These are phyloP conservation scores for Ceratocystis papillata DNA, from an alignment of 2,329 filamentous ascomycete species.

Conservation along the genomic window DNA sequence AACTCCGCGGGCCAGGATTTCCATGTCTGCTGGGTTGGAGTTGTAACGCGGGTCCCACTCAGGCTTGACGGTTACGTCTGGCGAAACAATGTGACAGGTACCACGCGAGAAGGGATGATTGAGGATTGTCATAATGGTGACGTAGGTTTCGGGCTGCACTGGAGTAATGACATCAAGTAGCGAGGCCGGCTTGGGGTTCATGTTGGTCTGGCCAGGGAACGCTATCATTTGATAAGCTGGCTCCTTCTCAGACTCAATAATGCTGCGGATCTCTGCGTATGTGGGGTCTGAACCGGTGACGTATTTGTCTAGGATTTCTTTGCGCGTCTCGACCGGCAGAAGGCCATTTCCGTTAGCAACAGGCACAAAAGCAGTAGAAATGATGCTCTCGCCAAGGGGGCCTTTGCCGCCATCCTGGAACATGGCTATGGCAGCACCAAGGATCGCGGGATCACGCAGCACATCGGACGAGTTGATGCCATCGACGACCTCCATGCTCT, in stretches of 20 bases:
- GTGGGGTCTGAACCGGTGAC: conserved; percentile 25
- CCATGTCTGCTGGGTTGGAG: conserved; percentile 45
- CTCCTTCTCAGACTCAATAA: conserved; percentile 30
- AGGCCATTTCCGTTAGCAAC: conserved; percentile 29
- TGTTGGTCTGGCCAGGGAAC: conserved; percentile 30
- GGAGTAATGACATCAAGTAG: conserved; percentile 29
- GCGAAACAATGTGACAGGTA: conserved; percentile 44
- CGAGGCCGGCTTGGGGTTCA: conserved; percentile 26
- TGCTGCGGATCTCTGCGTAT: conserved; percentile 27
- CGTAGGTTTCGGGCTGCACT: conserved; percentile 33
- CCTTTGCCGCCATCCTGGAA: conserved; percentile 32
- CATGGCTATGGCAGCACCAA: conserved; percentile 31
- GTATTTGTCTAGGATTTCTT: conserved; percentile 28
- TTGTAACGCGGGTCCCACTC: conserved; percentile 48
- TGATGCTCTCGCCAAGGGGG: conserved; percentile 34
- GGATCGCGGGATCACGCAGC: conserved; percentile 31
- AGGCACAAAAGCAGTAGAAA: conserved; percentile 33
- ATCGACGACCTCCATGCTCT: conserved; percentile 36
- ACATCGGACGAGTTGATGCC: conserved; percentile 29
- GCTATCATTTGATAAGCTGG: conserved; percentile 31
- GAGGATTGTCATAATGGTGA: conserved; percentile 46
- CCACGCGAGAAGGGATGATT: conserved; percentile 52
- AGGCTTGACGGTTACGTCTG: conserved; percentile 35
- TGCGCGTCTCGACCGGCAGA: conserved; percentile 27
- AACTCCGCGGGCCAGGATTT: conserved; percentile 38